Base-by-base conservation (phyloP, 2,329 filamentous ascomycete genomes). In the Nannizziopsis barbatae region DNA sequence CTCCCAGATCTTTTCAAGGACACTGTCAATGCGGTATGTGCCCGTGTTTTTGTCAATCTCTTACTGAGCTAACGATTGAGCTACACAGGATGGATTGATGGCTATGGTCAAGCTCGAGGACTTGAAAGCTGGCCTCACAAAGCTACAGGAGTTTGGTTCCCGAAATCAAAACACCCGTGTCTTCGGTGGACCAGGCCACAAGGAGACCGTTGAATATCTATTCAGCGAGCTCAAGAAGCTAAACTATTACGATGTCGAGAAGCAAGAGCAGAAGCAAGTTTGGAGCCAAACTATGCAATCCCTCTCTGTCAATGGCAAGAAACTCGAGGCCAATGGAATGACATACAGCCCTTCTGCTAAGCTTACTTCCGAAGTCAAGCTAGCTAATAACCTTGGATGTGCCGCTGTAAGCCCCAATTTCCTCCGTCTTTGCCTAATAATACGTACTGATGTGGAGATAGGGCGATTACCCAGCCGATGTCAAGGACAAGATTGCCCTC, bases 381-480 rank as follows among this genome's bases (percentile, higher is more conserved):
- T 79, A 9, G 77, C 82, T 8, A 63, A 66, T 8, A 79, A 80
- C 58, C 63, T 78, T 4, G 84, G 84, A 41, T 89, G 84, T 62
- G 61, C 74, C 12, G 65, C 69, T 4, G 60, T 62, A 57, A 50
- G 56, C 55, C 20, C 15, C 20, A n/a, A 15, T 12, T 42, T 31
- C 9, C 5, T 27, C 17, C 32, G 15, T 18, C 44, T 30, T 6
- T 18, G 17, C 17, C n/a, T n/a, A 36, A 3, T 37, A 17, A 22
- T 11, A 37, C 18, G 3, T 15, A 22, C 12, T 42, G 42, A 17
- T 44, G 33, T n/a, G 17, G 12, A 5, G 42, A 5, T 20, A 51
- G 50, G 40, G n/a, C 1, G 50, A 51, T 32, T 51, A 40, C 36
- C 46, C 46, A 43, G 5, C 32, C 5, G 33, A 39, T 9, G 17